A percentile compares a stretch with the other conserved stretches of the same genome.
These are phyloP conservation scores for Beta vulgaris DNA, from an alignment of 148 eudicot species.

Conservation along the genomic window DNA sequence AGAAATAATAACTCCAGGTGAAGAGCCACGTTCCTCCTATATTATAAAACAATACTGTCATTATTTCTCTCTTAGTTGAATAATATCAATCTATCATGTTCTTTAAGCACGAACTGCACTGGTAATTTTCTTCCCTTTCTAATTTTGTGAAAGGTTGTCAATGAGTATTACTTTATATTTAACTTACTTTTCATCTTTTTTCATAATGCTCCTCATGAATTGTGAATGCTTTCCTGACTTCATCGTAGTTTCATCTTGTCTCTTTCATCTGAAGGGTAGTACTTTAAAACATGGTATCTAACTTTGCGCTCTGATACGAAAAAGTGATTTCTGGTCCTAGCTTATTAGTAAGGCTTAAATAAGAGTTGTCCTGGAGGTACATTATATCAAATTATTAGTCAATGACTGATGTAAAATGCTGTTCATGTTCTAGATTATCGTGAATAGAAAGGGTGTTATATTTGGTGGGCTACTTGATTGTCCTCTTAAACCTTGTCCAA, in stretches of 20 bases:
- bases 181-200: conserved; percentile 22
- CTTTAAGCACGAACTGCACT: too few species aligned
- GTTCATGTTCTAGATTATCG: conserved; percentile 54
- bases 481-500: conserved; percentile 76
- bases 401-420: neutral
- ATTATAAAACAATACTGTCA: neutral
- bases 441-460: conserved; percentile 83
- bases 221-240: too few species aligned
- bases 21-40: conserved; percentile 22
- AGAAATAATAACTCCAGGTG: too few species aligned
- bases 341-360: conserved; percentile 59
- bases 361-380: neutral
- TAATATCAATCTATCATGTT: too few species aligned
- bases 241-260: conserved; percentile 25
- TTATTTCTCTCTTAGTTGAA: neutral
- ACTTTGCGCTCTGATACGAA: conserved; percentile 81
- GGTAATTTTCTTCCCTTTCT: conserved; percentile 78
- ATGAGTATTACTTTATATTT: conserved; percentile 92
- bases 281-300: conserved; percentile 92
- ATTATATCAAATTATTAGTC: conserved; percentile 1
- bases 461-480: conserved; percentile 91
- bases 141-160: conserved; percentile 95
- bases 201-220: conserved; percentile 10
- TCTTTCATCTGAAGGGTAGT: conserved; percentile 94
- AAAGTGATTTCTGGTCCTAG: conserved; percentile 80